Evolutionary conservation across 306 rosid genomes (phyloP), one percentile per base, ranked within the genome.

Genomic region (Sechiopsis laciniata): DNA sequence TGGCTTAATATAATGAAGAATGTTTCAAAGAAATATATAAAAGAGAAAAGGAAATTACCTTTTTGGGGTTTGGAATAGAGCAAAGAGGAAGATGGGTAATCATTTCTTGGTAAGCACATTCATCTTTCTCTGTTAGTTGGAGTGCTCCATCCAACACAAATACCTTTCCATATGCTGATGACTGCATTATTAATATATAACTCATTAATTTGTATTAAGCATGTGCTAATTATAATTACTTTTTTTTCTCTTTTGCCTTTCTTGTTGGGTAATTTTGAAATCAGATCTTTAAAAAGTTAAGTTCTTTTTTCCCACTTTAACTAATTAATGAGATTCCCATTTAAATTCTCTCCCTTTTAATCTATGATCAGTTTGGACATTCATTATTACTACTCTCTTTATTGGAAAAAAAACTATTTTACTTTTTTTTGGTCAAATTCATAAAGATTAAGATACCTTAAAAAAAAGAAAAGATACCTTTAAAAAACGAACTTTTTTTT

Each of bases 21-120:
- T 37, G 0, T 37, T 5, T 5, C 2, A 5, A 37, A 37, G 7
- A 6, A 37, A 37, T 37, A 37, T 37, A 37, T 0, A 37, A 48
- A 3, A 48, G n/a, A 32, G 7, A 29, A 19, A 32, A 6, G 0
- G 10, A 65, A 37, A 35, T 12, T 24, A 76, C 92, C 92, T 85
- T 84, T 37, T 85, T 82, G 35, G 92, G 92, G 71, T 80, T 82
- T n/a, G 89, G 87, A 56, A 83, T 88, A 29, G 92, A 88, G 73
- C 92, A 85, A 78, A 88, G 92, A 60, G 90, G 92, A 72, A 88
- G 90, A 61, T 85, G 92, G 55, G 88, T 88, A 57, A 88, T 82
- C 92, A 88, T 88, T 81, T 88, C 90, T 84, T 88, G 92, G 83
- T 88, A 88, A 69, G 92, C 80, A 82, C 84, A 88, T 76, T 88